Conservation (phyloP, 768 basidiomycete genomes). For the Collybia sp. region DNA sequence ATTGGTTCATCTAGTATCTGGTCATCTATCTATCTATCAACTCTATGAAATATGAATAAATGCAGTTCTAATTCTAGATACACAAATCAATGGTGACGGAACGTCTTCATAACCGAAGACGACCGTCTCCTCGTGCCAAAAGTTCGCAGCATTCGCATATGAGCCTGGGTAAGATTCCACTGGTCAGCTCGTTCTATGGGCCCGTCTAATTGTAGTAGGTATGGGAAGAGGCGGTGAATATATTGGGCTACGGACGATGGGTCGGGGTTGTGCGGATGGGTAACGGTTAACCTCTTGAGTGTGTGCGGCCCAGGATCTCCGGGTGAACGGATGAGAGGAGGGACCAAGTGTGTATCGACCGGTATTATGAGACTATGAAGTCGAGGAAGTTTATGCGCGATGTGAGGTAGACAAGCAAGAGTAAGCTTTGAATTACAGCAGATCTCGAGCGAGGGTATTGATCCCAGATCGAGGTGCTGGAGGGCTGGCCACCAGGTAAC, state of each 20-base stretch:
- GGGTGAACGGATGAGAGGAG: neutral
- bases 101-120: slow-evolving; percentile 5
- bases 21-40: too few relatives aligned
- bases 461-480: slow-evolving; percentile 35
- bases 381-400: slow-evolving; percentile 19
- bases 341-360: slow-evolving; percentile 7
- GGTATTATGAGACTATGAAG: slow-evolving; percentile 27
- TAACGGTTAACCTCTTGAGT: slow-evolving; percentile 30
- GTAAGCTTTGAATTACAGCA: slow-evolving; percentile 18
- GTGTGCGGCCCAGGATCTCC: slow-evolving; percentile 13
- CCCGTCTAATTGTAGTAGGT: slow-evolving; percentile 27
- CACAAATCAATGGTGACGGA: slow-evolving; percentile 3
- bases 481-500: slow-evolving; percentile 42
- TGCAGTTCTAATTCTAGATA: neutral
- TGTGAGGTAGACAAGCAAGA: slow-evolving; percentile 17
- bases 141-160: slow-evolving; percentile 2
- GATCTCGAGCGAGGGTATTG: slow-evolving; percentile 12
- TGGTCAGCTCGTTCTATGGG: slow-evolving; percentile 25
- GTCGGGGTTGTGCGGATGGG: slow-evolving; percentile 23
- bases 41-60: too few relatives aligned
- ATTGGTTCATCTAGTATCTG: neutral
- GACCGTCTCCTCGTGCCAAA: slow-evolving; percentile 4
- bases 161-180: slow-evolving; percentile 15
- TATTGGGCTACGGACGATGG: slow-evolving; percentile 17
- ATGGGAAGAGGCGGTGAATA: slow-evolving; percentile 35